Evolutionary conservation across 805 yeast species (phyloP).

Genomic region (Metschnikowia koreensis): DNA sequence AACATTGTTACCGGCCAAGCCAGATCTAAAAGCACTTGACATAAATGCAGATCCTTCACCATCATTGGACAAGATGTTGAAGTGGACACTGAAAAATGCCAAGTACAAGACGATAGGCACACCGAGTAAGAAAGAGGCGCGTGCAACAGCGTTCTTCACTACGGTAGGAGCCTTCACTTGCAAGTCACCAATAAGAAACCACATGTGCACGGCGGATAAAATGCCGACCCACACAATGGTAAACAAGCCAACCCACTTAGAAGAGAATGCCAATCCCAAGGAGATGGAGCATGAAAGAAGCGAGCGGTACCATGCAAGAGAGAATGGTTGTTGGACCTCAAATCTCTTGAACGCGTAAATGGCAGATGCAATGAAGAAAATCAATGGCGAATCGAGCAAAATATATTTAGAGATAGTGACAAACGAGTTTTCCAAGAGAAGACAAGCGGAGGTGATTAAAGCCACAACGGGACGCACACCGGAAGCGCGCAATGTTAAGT

Average conservation of each 20-base stretch:
- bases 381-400: constrained; percentile 70
- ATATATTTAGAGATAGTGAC: constrained; percentile 75
- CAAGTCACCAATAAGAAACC: constrained; percentile 75
- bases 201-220: constrained; percentile 57
- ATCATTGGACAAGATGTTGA: constrained; percentile 53
- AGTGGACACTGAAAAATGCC: constrained; percentile 61
- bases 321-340: constrained; percentile 62
- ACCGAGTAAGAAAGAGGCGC: constrained; percentile 55
- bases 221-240: constrained; percentile 77
- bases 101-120: constrained; percentile 58
- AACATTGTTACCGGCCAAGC: constrained; percentile 57
- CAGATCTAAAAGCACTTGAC: constrained; percentile 68
- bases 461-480: constrained; percentile 69
- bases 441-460: constrained; percentile 51
- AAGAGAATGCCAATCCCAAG: constrained; percentile 69
- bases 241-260: constrained; percentile 85
- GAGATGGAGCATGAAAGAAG: constrained; percentile 63
- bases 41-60: constrained; percentile 74
- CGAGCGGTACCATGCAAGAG: constrained; percentile 56
- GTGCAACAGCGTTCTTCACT: constrained; percentile 45
- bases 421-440: constrained; percentile 64
- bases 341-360: constrained; percentile 63
- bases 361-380: constrained; percentile 74
- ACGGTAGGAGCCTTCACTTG: constrained; percentile 45
- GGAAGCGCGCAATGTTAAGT: constrained; percentile 66